Percentiles rank a stretch among this genome's conserved stretches.
phyloP scores from a whole-genome alignment of 495 filamentous ascomycete genomes.

The Annulohypoxylon maeteangense region DNA sequence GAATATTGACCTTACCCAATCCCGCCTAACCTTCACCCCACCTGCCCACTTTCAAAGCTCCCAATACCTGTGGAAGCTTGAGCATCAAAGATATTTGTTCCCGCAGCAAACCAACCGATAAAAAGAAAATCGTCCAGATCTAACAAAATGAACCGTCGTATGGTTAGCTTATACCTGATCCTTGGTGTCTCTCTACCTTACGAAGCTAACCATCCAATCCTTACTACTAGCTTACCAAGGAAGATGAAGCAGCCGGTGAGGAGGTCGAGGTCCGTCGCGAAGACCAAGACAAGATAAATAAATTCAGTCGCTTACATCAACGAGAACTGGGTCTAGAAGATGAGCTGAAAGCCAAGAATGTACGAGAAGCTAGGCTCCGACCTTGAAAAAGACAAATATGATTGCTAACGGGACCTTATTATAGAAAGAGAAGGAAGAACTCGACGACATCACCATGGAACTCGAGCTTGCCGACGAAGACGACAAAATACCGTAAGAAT shows the following conservation, averaged over 20 bases:
- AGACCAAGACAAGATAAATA: conserved; percentile 98
- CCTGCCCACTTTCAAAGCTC: conserved; percentile 28
- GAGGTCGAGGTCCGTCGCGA: conserved; percentile 93
- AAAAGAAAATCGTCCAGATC: background rate
- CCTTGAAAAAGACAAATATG: background rate
- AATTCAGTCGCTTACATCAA: conserved; percentile 94
- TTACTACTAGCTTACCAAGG: conserved; percentile 82
- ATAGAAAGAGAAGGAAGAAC: conserved; percentile 98
- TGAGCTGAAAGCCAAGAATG: conserved; percentile 83
- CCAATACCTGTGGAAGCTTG: conserved; percentile 12
- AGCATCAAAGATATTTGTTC: background rate
- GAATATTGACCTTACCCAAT: background rate
- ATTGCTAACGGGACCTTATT: conserved; percentile 38
- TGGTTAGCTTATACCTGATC: conserved; percentile 45
- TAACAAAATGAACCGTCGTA: conserved; percentile 52
- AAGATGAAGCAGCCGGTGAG: conserved; percentile 83
- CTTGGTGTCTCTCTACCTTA: background rate
- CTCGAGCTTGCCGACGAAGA: conserved; percentile 97
- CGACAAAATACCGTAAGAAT: conserved; percentile 82
- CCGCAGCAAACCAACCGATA: conserved; percentile 5
- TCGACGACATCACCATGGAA: conserved; percentile 90
- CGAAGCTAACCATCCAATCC: conserved; percentile 26
- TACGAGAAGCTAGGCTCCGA: conserved; percentile 53
- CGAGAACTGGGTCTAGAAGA: conserved; percentile 81
- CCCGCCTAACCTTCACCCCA: conserved; percentile 17